Evolutionary conservation across 73 alveolate species (phyloP), one percentile per base, ranked within the genome.

Genomic region (Effrenium voratum): DNA sequence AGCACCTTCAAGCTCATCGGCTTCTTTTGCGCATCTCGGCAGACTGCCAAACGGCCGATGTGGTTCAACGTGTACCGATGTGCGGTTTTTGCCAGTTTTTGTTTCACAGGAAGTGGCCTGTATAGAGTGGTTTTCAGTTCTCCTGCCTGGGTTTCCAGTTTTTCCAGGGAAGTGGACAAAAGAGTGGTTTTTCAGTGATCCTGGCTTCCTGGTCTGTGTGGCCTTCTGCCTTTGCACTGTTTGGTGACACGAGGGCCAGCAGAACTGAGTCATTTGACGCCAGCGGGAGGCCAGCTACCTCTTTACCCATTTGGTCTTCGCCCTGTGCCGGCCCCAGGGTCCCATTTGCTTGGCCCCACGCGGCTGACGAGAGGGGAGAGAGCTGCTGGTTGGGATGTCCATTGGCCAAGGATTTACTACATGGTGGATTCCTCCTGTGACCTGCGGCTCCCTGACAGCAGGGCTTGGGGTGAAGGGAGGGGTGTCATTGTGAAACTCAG

Each of bases 1-100:
- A 87, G 95, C 95, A 87, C 95, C 84, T 60, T 87, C 95, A 87
- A 87, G 72, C 59, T 87, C 70, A 87, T 87, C 38, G 95, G 84
- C 68, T 87, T 87, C 68, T 87, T 87, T 28, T 87, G 95, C 26
- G 95, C 52, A 26, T 10, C 95, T 43, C 28, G 6, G 28, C 38
- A 6, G n/a, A n/a, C n/a, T n/a, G n/a, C n/a, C n/a, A n/a, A n/a
- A n/a, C n/a, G n/a, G n/a, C n/a, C n/a, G n/a, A n/a, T n/a, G n/a
- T n/a, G 68, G 32, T 2, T 55, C 32, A 55, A 55, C 68, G 10
- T 55, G 68, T 22, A 55, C 22, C 22, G n/a, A n/a, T n/a, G n/a
- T n/a, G n/a, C n/a, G n/a, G 10, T 10, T 10, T 55, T 55, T 55
- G 68, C 68, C 68, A 55, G 22, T 22, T 55, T 55, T 22, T 55